Base-by-base conservation (phyloP, 164 flowering plant species). In the Cinnamomum micranthum region DNA sequence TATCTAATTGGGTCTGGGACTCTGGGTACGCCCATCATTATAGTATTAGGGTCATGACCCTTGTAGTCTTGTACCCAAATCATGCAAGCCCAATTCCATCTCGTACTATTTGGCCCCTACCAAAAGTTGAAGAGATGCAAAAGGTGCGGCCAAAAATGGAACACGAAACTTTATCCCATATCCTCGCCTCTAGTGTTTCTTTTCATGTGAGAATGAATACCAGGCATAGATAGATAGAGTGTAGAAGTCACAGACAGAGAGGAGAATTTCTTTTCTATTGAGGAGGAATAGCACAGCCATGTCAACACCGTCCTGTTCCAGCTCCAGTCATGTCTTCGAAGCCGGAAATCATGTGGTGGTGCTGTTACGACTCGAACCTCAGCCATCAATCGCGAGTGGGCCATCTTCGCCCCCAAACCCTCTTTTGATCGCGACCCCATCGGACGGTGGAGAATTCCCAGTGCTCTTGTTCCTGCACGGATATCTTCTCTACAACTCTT, bases 401-500 rank as follows among this genome's bases (percentile, higher is more conserved):
- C 4, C 25, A 6, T 15, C 52, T 27, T 77, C 79, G 9, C 91
- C 92, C 12, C 92, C 94, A 15, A 87, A 86, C 73, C 85, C 89
- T 20, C 85, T 90, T 2, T 35, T 92, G 85, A 84, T 92, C 24
- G 89, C 83, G 0, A 75, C 77, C 41, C 94, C 94, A 0, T 6
- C 73, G 1, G 86, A 79, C 23, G 84, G 74, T 3, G 93, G 92
- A 71, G 85, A 84, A 20, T 90, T 76, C 77, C 92, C 97, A 3
- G 72, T 91, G 22, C 73, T 92, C 2, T 12, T 95, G 20, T 81
- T 95, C 74, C 87, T 93, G 62, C 98, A 92, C 79, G 97, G 98
- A 50, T 95, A 82, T 77, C 87, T 90, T 69, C 87, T 89, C 73
- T 72, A 50, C 84, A 92, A 95, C 78, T 87, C 89, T 27, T 91